Base-by-base conservation (phyloP, 2,329 filamentous ascomycete species). In the Colletotrichum ledebouriae region DNA sequence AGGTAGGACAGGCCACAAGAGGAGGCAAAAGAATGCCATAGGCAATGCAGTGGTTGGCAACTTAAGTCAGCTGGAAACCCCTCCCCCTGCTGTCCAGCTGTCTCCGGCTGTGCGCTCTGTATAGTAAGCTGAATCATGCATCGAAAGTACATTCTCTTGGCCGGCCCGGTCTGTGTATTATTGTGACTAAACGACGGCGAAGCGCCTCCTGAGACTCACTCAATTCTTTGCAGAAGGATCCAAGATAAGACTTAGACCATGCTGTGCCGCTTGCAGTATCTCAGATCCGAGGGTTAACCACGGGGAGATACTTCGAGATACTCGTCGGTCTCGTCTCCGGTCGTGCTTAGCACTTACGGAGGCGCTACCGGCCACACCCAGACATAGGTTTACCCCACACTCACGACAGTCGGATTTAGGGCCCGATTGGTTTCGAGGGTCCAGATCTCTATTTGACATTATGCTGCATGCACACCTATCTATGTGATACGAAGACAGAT, bases 1-100 rank as follows among this genome's bases (percentile, higher is more conserved):
- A 88, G 73, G 83, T 90, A 20, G 89, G 83, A 1, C 85, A 89
- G 77, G 88, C 89, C 13, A 90, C 86, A 3, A 83, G 92, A 72
- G 82, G 85, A 67, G 90, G 91, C 0, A 84, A 82, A 63, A 85
- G 82, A 11, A 83, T 94, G 64, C 91, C 91, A 4, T 90, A 25
- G 46, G 37, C 2, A 39, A 6, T 4, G 9, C 6, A 46, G 15
- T 20, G 6, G 37, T 4, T 44, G 13, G 11, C 12, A 33, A 4
- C 22, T 13, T 17, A 13, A 37, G 11, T 49, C 7, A n/a, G 12
- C 7, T 10, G 4, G 4, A 25, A 17, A 3, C 22, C 22, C 22
- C 17, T 5, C 17, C 11, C 52, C 29, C 20, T 22, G 11, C 9
- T 10, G 13, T 3, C 34, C 25, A 17, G 17, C 11, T 10, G 12